These are phyloP conservation scores for Plasmodium knowlesi DNA, from an alignment of 169 alveolate genomes.

Conservation along the genomic window DNA sequence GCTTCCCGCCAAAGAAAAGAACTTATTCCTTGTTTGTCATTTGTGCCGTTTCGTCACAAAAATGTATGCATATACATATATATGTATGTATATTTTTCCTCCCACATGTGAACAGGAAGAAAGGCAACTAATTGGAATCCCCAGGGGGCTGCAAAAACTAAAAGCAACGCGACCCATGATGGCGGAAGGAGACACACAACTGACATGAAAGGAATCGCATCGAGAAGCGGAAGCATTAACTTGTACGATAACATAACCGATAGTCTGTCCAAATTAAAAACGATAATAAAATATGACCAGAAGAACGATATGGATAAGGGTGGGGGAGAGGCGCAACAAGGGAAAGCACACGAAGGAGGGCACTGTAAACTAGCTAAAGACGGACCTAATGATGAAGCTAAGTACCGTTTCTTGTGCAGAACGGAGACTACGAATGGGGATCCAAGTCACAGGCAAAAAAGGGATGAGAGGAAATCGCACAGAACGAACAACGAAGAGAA, in stretches of 20 bases:
- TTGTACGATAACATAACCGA: constrained; percentile 49
- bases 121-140: neutral
- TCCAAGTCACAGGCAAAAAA: neutral
- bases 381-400: neutral
- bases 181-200: neutral
- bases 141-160: neutral
- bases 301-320: neutral
- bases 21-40: neutral
- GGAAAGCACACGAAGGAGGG: neutral
- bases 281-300: constrained; percentile 49
- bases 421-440: neutral
- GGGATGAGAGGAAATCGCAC: neutral
- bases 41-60: neutral
- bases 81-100: neutral
- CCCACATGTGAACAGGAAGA: neutral
- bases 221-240: constrained; percentile 10
- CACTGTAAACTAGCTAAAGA: neutral
- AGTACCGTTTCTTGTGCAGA: neutral
- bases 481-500: constrained; percentile 1
- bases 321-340: neutral
- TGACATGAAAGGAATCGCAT: neutral
- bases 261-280: constrained; percentile 53
- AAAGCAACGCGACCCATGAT: neutral
- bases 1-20: neutral
- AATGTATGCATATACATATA: neutral